Evolutionary conservation across 169 alveolate genomes (phyloP).

Genomic region (Plasmodium vinckei): DNA sequence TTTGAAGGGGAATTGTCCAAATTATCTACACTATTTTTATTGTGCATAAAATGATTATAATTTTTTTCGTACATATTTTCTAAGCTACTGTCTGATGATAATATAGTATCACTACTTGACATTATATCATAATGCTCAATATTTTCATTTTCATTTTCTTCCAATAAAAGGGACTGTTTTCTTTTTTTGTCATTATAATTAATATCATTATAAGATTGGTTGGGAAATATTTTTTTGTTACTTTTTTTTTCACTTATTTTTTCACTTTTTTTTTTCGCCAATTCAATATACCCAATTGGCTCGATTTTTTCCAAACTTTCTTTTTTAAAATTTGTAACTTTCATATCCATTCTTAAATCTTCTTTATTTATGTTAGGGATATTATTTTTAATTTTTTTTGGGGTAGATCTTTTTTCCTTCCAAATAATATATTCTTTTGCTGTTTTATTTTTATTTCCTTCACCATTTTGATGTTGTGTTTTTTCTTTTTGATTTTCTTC

Average conservation of each 20-base stretch:
- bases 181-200: not conserved
- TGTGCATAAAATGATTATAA: constrained; percentile 6
- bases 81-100: constrained; percentile 32
- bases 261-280: constrained; percentile 4
- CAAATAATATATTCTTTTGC: too few relatives aligned
- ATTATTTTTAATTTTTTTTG: not conserved
- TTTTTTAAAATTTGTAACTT: not conserved
- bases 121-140: constrained; percentile 47
- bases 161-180: not conserved
- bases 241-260: too few relatives aligned
- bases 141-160: not conserved
- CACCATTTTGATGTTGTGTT: not conserved
- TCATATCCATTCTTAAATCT: too few relatives aligned
- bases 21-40: not conserved
- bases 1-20: not conserved
- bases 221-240: not conserved
- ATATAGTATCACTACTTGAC: constrained; percentile 34
- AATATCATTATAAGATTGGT: too few relatives aligned
- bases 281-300: constrained; percentile 25
- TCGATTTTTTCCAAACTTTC: constrained; percentile 22
- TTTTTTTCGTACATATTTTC: constrained; percentile 52
- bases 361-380: not conserved
- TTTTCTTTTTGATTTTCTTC: not conserved
- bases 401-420: not conserved
- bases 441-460: constrained; percentile 1